Conservation (phyloP, 768 basidiomycete genomes). For the Saitozyma podzolica region DNA sequence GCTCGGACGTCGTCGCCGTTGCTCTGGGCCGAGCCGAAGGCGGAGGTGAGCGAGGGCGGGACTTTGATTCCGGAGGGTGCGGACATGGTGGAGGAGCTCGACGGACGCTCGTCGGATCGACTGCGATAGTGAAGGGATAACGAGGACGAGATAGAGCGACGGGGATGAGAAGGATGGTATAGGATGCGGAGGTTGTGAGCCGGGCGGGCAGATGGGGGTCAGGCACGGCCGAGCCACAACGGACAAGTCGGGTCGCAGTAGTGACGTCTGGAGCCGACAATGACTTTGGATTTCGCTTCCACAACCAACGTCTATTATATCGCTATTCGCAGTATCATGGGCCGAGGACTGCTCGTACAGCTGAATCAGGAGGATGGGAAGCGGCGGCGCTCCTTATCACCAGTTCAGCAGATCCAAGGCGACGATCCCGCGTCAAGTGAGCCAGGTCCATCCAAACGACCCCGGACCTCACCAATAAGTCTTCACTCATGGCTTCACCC, state of each 20-base stretch:
- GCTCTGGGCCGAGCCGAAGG: constrained; percentile 34
- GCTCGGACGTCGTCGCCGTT: constrained; percentile 38
- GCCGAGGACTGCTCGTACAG: not conserved
- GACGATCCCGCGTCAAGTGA: not conserved
- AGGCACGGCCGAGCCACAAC: not conserved
- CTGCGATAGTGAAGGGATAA: constrained; percentile 2
- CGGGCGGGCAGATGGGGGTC: not conserved
- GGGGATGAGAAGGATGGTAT: not conserved
- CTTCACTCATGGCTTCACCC: constrained; percentile 46
- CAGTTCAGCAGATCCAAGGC: too few species aligned
- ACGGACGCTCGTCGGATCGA: not conserved
- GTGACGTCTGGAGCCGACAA: not conserved
- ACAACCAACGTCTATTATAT: not conserved
- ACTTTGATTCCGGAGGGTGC: constrained; percentile 52
- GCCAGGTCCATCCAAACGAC: not conserved
- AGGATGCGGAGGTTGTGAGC: not conserved
- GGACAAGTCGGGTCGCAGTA: not conserved
- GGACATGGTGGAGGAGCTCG: constrained; percentile 37
- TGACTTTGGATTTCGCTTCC: not conserved
- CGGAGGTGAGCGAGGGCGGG: constrained; percentile 32
- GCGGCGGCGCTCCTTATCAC: too few species aligned
- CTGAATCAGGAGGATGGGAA: too few species aligned
- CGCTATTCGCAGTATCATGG: not conserved
- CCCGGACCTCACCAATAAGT: constrained; percentile 10
- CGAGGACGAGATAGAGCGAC: not conserved